phyloP scores from a whole-genome alignment of 345 rosid species.

The Arabidopsis thaliana region DNA sequence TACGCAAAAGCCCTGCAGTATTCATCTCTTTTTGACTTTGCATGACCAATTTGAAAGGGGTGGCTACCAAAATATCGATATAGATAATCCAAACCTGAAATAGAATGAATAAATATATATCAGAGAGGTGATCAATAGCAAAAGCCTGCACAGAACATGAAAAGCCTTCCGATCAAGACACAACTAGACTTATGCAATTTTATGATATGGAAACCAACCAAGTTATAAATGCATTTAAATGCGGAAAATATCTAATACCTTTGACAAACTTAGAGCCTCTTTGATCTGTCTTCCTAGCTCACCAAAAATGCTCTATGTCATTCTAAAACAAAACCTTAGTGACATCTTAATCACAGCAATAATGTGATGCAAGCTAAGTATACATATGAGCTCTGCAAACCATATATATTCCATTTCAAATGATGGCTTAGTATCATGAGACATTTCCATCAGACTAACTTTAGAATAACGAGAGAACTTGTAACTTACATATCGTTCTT shows the following conservation, averaged over 20 bases:
- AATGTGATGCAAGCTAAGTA: not conserved
- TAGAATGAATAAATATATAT: not conserved
- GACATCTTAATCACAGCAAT: not conserved
- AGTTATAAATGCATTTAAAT: not conserved
- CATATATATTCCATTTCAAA: not conserved
- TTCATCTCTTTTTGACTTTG: not conserved
- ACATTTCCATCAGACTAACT: not conserved
- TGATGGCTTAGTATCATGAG: not conserved
- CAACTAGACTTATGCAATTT: not conserved
- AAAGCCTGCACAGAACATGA: not conserved
- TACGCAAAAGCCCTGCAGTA: not conserved
- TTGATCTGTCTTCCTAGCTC: not conserved
- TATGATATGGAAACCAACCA: not conserved
- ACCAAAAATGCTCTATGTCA: not conserved
- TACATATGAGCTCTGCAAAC: not conserved
- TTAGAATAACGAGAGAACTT: too few relatives aligned
- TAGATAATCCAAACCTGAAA: slow-evolving; percentile 1
- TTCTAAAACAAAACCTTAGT: not conserved
- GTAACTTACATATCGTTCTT: not conserved
- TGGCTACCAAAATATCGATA: not conserved
- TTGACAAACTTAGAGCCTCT: not conserved
- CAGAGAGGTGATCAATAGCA: not conserved
- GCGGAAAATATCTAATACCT: too few relatives aligned
- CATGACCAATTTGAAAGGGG: not conserved
- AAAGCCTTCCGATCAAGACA: not conserved